These are phyloP conservation scores for Thuidium tamariscinum DNA, from an alignment of 225 moss, liverwort and hornwort species.

Conservation along the genomic window DNA sequence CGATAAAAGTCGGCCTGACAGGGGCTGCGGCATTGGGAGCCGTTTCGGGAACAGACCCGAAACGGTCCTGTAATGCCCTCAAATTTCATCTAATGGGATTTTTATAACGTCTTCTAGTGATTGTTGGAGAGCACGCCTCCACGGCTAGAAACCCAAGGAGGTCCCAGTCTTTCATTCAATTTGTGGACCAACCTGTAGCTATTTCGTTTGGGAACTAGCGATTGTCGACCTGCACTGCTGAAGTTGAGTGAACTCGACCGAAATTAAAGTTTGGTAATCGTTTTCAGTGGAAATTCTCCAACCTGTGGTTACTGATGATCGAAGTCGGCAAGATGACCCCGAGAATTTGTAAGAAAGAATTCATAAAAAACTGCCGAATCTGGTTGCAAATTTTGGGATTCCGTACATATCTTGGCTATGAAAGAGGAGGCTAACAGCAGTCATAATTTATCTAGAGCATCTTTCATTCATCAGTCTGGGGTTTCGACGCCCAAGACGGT, in stretches of 20 bases:
- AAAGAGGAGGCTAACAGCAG: neutral
- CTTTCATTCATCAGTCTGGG: no score
- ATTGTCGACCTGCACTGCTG: neutral
- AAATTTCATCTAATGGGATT: no score
- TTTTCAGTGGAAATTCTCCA: neutral
- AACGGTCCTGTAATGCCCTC: no score
- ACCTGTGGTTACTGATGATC: neutral
- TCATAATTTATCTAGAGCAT: neutral
- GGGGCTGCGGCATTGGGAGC: no score
- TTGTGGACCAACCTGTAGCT: neutral
- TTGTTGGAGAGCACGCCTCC: neutral
- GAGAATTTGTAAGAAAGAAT: neutral
- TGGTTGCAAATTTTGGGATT: neutral
- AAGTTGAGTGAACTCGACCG: neutral
- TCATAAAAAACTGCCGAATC: neutral
- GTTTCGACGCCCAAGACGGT: no score
- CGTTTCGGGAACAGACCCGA: no score
- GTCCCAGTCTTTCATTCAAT: neutral
- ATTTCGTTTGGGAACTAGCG: neutral
- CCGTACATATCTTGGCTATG: neutral
- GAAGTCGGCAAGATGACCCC: neutral
- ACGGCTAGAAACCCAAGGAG: neutral
- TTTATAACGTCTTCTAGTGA: no score
- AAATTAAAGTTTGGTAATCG: neutral
- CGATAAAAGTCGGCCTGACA: no score